Conservation (phyloP, 1,139 yeast genomes). For the Wickerhamomyces sp. region DNA sequence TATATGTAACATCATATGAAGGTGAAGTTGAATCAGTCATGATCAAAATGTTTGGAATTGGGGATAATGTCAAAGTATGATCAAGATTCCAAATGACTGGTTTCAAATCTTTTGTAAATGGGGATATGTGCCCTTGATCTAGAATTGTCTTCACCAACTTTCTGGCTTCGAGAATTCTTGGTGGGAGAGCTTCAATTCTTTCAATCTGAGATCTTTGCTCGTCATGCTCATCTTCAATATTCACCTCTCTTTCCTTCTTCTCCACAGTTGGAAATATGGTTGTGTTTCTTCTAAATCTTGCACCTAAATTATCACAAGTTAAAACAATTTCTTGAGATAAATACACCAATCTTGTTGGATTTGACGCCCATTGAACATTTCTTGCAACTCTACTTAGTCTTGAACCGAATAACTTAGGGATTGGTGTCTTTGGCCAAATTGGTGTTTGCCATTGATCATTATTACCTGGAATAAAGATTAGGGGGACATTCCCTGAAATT, state of each 20-base stretch:
- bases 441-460: slow-evolving; percentile 92
- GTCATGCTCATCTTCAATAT: slow-evolving; percentile 8
- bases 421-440: slow-evolving; percentile 63
- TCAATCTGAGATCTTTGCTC: slow-evolving; percentile 22
- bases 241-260: slow-evolving; percentile 10
- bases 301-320: slow-evolving; percentile 66
- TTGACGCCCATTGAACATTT: slow-evolving; percentile 64
- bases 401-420: slow-evolving; percentile 68
- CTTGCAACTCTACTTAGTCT: slow-evolving; percentile 62
- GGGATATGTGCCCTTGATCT: slow-evolving; percentile 86
- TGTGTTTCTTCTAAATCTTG: slow-evolving; percentile 65
- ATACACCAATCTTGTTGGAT: slow-evolving; percentile 75
- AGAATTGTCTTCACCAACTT: slow-evolving; percentile 72
- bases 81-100: slow-evolving; percentile 71
- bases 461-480: slow-evolving; percentile 78
- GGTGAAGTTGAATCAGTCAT: slow-evolving; percentile 69
- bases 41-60: slow-evolving; percentile 68
- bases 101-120: slow-evolving; percentile 57
- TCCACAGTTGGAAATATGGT: slow-evolving; percentile 42
- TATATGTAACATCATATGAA: slow-evolving; percentile 68
- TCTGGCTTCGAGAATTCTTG: slow-evolving; percentile 55
- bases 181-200: slow-evolving; percentile 28
- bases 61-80: slow-evolving; percentile 63
- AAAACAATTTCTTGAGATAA: slow-evolving; percentile 79
- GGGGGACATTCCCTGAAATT: slow-evolving; percentile 38